Conservation (phyloP, 176 grass and related monocot species). For the Zea mays region Zm-B73-REFERENCE-NAM-5.0 NC_050097.1:184478501-184479000, state of each 20-base stretch:
- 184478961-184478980: too few relatives aligned
- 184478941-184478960: too few relatives aligned
- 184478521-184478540: conserved; percentile 74
- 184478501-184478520: conserved; percentile 77
- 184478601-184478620: conserved; percentile 50
- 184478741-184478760: too few relatives aligned
- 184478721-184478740: not conserved
- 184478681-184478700: conserved; percentile 20
- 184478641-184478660: conserved; percentile 77
- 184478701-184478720: conserved; percentile 6
- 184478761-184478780: too few relatives aligned
- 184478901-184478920: too few relatives aligned
- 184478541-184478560: conserved; percentile 71
- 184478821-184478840: too few relatives aligned
- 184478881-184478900: too few relatives aligned
- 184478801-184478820: too few relatives aligned
- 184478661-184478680: conserved; percentile 67
- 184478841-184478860: too few relatives aligned
- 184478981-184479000: too few relatives aligned
- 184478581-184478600: conserved; percentile 52
- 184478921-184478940: too few relatives aligned
- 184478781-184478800: not conserved
- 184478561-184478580: conserved; percentile 53
- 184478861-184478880: too few relatives aligned
- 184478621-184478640: conserved; percentile 77